Percentiles rank a stretch among this genome's conserved stretches.
Conservation (phyloP, 495 filamentous ascomycete genomes). For the Aspergillus sparsus region DNA sequence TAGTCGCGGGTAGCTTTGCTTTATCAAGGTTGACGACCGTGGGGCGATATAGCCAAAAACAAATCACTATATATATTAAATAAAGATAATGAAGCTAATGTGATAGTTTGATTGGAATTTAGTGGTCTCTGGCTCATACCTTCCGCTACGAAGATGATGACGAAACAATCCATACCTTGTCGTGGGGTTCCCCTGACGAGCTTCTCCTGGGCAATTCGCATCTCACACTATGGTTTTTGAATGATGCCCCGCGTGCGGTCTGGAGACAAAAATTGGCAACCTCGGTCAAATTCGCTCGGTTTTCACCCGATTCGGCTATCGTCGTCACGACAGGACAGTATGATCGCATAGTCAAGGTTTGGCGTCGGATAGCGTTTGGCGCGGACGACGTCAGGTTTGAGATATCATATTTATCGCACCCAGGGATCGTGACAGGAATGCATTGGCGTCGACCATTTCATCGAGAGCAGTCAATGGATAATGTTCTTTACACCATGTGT, state of each 20-base stretch:
- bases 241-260: constrained; percentile 50
- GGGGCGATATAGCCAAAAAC: neutral
- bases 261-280: constrained; percentile 77
- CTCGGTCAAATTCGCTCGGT: constrained; percentile 71
- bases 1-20: neutral
- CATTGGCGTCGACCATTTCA: constrained; percentile 82
- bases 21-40: neutral
- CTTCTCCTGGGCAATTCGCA: constrained; percentile 72
- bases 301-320: constrained; percentile 82
- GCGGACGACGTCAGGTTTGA: constrained; percentile 84
- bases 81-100: constrained; percentile 13
- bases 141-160: constrained; percentile 45
- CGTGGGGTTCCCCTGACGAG: constrained; percentile 84
- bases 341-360: constrained; percentile 88
- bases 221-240: constrained; percentile 69
- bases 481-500: constrained; percentile 91
- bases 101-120: constrained; percentile 16
- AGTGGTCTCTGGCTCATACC: constrained; percentile 58
- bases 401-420: constrained; percentile 85
- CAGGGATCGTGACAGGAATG: constrained; percentile 72
- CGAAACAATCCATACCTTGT: constrained; percentile 62
- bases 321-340: constrained; percentile 79
- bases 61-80: too few relatives aligned
- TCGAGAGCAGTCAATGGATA: constrained; percentile 75
- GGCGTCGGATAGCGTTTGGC: constrained; percentile 85